These are phyloP conservation scores for Cicer yamashitae DNA, from an alignment of 306 rosid genomes.

Conservation along the genomic window DNA sequence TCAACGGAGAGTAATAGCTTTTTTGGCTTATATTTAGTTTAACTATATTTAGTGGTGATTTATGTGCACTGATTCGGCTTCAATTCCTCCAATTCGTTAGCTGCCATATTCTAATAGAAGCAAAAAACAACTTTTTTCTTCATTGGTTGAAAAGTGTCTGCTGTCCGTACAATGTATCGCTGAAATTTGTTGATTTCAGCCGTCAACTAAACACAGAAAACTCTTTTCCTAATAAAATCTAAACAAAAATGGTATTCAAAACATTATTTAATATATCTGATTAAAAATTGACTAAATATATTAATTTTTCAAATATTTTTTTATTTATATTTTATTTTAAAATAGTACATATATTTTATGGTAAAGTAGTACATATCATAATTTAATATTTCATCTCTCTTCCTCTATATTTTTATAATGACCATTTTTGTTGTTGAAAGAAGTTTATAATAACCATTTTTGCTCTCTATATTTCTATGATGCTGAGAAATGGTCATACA, in stretches of 20 bases:
- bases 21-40: conserved; percentile 22
- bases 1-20: conserved; percentile 41
- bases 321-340: no score
- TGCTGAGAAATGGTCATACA: no score
- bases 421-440: neutral
- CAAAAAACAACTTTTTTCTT: neutral
- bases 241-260: no score
- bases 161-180: neutral
- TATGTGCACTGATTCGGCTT: neutral
- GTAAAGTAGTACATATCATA: neutral
- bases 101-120: conserved; percentile 29
- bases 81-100: conserved; percentile 19
- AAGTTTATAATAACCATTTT: no score
- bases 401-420: neutral
- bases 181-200: neutral
- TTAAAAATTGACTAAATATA: no score
- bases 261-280: no score
- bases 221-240: no score
- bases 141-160: neutral
- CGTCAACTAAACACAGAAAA: neutral
- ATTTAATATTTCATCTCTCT: neutral
- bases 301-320: no score
- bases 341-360: no score
- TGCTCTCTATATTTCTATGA: no score
- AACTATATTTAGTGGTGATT: conserved; percentile 38